Conservation (phyloP, 164 flowering plant species). For the Akebia trifoliata region DNA sequence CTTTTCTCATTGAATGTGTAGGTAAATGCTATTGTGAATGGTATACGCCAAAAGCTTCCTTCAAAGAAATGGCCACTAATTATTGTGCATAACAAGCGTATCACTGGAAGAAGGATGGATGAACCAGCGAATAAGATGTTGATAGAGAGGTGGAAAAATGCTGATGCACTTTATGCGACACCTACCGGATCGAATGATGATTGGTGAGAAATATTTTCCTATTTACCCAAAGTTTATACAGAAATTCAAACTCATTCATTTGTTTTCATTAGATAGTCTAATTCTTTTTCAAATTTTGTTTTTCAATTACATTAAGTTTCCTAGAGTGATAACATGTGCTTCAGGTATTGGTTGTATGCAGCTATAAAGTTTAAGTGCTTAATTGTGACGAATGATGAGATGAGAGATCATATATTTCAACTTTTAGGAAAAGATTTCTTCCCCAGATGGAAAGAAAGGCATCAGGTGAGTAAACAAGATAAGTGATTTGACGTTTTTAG, state of each 20-base stretch:
- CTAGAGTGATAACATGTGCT: constrained; percentile 30
- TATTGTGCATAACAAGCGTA: constrained; percentile 66
- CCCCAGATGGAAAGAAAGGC: constrained; percentile 97
- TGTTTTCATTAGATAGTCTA: neutral
- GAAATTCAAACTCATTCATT: neutral
- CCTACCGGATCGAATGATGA: constrained; percentile 97
- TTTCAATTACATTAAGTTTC: constrained; percentile 8
- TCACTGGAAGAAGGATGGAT: constrained; percentile 55
- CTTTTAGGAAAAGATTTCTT: constrained; percentile 85
- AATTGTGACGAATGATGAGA: constrained; percentile 86
- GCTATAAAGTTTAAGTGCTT: constrained; percentile 85
- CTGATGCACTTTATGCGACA: constrained; percentile 85
- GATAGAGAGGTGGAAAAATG: constrained; percentile 78
- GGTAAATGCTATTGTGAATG: constrained; percentile 78
- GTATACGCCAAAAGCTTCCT: constrained; percentile 71
- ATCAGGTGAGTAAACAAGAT: constrained; percentile 58
- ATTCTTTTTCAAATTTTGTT: neutral
- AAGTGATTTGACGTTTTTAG: neutral
- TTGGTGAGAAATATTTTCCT: constrained; percentile 47
- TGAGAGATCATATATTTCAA: constrained; percentile 89
- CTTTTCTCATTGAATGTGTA: constrained; percentile 17
- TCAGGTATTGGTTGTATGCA: constrained; percentile 98
- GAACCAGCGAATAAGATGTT: constrained; percentile 46
- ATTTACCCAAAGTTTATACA: neutral
- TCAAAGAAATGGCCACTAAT: constrained; percentile 87